phyloP scores from a whole-genome alignment of 176 grass and related monocot species.

The Zizania latifolia region DNA sequence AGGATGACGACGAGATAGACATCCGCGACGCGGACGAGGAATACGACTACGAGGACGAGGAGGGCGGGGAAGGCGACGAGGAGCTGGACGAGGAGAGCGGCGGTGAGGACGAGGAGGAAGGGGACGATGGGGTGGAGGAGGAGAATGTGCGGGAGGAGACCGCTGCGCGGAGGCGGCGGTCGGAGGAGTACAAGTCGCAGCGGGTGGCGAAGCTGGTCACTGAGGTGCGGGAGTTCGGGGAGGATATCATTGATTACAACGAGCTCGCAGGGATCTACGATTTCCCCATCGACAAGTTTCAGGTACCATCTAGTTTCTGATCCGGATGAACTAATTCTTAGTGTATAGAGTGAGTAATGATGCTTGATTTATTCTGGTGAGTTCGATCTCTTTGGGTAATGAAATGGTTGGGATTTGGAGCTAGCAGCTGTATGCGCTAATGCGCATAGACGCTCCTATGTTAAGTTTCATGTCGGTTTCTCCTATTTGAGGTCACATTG shows the following conservation, averaged over 20 bases:
- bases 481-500: not conserved
- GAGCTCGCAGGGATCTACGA: slow-evolving; percentile 83
- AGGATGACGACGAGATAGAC: slow-evolving; percentile 40
- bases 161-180: slow-evolving; percentile 30
- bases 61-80: slow-evolving; percentile 38
- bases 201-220: slow-evolving; percentile 56
- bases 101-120: slow-evolving; percentile 31
- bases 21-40: slow-evolving; percentile 34
- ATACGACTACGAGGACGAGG: slow-evolving; percentile 25
- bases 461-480: not conserved
- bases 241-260: slow-evolving; percentile 75
- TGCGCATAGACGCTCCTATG: not conserved
- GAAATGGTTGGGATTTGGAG: not conserved
- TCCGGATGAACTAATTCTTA: not conserved
- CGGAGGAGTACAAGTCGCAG: slow-evolving; percentile 62
- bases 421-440: not conserved
- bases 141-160: slow-evolving; percentile 17
- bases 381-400: not conserved
- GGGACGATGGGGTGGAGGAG: slow-evolving; percentile 2
- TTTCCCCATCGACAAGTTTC: slow-evolving; percentile 87
- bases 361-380: not conserved
- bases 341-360: not conserved
- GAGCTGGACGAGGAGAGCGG: slow-evolving; percentile 42
- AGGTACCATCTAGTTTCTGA: slow-evolving; percentile 42
- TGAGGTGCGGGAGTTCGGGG: slow-evolving; percentile 72